phyloP scores from a whole-genome alignment of 768 basidiomycete species.

The Lactarius evosmus region DNA sequence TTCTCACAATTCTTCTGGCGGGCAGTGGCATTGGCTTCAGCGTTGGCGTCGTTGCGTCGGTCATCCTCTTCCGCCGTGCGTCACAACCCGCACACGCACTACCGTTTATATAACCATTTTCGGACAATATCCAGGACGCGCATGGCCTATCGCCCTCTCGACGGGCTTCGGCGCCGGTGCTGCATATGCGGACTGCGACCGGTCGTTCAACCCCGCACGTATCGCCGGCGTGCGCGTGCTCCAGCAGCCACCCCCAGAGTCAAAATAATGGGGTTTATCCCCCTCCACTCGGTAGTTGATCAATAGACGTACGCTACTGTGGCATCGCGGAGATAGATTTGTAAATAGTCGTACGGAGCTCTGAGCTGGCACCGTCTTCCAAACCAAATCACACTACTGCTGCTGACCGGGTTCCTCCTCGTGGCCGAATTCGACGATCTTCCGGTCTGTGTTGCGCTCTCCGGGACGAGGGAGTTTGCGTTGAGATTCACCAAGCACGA shows the following conservation, averaged over 20 bases:
- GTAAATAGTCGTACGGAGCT: constrained; percentile 4
- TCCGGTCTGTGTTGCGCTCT: constrained; percentile 27
- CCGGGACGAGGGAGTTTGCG: constrained; percentile 37
- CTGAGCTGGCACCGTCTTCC: neutral
- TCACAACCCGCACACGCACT: constrained; percentile 30
- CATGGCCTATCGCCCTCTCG: constrained; percentile 85
- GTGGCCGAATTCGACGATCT: constrained; percentile 16
- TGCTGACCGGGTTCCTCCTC: constrained; percentile 19
- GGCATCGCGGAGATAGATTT: constrained; percentile 10
- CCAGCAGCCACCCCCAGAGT: constrained; percentile 32
- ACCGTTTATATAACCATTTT: constrained; percentile 6
- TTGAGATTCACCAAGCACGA: constrained; percentile 51
- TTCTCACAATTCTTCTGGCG: neutral
- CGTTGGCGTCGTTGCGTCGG: constrained; percentile 83
- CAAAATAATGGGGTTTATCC: constrained; percentile 16
- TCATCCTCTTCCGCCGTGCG: constrained; percentile 88
- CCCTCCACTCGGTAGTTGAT: neutral
- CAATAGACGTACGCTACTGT: constrained; percentile 2
- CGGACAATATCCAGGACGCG: constrained; percentile 58
- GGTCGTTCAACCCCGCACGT: constrained; percentile 87
- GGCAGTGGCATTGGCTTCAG: constrained; percentile 84
- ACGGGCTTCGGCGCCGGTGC: constrained; percentile 86
- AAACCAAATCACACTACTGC: neutral
- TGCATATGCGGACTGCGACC: constrained; percentile 90
- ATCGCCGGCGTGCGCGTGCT: constrained; percentile 81